Percentiles rank a stretch among this genome's conserved stretches.
phyloP scores from a whole-genome alignment of 371 early-diverging fungal genomes.

The Rhizopus microsporus region DNA sequence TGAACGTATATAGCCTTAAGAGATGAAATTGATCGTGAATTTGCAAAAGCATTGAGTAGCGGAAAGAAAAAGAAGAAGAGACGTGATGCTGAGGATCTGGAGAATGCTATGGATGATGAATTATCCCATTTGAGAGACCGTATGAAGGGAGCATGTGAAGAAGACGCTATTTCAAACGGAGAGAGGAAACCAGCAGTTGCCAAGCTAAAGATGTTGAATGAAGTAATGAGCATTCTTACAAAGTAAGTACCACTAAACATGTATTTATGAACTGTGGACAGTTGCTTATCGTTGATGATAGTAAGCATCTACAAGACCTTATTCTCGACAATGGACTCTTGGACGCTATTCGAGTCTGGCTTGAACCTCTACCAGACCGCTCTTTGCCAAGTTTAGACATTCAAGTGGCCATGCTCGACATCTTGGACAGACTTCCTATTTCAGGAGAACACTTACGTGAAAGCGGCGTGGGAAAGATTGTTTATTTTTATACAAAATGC shows the following conservation, averaged over 20 bases:
- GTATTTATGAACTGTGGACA: background rate
- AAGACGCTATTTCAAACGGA: constrained; percentile 77
- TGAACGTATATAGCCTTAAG: constrained; percentile 37
- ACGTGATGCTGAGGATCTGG: constrained; percentile 68
- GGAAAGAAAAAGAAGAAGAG: constrained; percentile 65
- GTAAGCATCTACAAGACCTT: constrained; percentile 63
- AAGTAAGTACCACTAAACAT: constrained; percentile 51
- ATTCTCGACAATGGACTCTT: constrained; percentile 90
- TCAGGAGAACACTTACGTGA: constrained; percentile 86
- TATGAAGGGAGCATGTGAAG: constrained; percentile 82
- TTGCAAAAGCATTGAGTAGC: constrained; percentile 62
- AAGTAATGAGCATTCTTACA: constrained; percentile 66
- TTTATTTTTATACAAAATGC: constrained; percentile 93
- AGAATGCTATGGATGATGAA: constrained; percentile 63
- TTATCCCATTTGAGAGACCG: constrained; percentile 66
- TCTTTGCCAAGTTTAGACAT: constrained; percentile 94
- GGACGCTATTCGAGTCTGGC: constrained; percentile 88
- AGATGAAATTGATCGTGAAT: constrained; percentile 61
- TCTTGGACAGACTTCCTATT: constrained; percentile 79
- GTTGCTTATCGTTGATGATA: constrained; percentile 11
- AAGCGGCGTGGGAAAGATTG: constrained; percentile 90
- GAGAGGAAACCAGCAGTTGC: constrained; percentile 76
- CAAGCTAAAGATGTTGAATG: constrained; percentile 82
- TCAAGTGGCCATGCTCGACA: constrained; percentile 80
- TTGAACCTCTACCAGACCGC: constrained; percentile 96